Base-by-base conservation (phyloP, 257 asterid species). In the Gentiana straminea region DNA sequence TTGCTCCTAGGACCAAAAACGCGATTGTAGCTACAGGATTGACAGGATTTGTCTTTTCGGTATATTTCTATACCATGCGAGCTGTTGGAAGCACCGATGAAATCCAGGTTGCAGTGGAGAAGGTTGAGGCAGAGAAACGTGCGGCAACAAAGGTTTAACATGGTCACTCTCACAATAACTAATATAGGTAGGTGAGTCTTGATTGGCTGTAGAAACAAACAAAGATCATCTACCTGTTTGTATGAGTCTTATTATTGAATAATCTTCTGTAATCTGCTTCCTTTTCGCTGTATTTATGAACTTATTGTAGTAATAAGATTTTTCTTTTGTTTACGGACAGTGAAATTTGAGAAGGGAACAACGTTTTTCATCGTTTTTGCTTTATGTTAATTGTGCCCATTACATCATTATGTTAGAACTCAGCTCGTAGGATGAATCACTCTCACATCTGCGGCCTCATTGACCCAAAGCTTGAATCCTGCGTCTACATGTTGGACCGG, bases 61-160 rank as follows among this genome's bases (percentile, higher is more conserved):
- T 38, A 5, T 57, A 57, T 57, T 57, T 57, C 52, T 44, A 57
- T 15, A 57, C 62, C 24, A 57, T 57, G 61, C 61, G 10, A 4
- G 61, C 61, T 32, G 38, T 57, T 9, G 33, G 51, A 57, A 43
- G 61, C 12, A 10, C 46, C 9, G 61, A 57, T 57, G 61, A 57
- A 57, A 36, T 57, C 38, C 61, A 57, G 61, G 45, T 4, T 43
- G 61, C 61, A 36, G 46, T 57, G 11, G 61, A 57, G 12, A 43
- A 8, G 51, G 13, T 43, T 43, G 61, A 57, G 24, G 51, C 32
- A 3, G 39, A 43, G 61, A 57, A 57, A 3, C 61, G 32, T 7
- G 10, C 33, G 61, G 10, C 61, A 3, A 15, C 51, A 3, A 57
- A 57, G 39, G 8, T 49, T 50, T 57, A 57, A 57, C 13, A 13